Evolutionary conservation across 2,329 filamentous ascomycete genomes (phyloP).

Genomic region (Apiospora malaysiana): DNA sequence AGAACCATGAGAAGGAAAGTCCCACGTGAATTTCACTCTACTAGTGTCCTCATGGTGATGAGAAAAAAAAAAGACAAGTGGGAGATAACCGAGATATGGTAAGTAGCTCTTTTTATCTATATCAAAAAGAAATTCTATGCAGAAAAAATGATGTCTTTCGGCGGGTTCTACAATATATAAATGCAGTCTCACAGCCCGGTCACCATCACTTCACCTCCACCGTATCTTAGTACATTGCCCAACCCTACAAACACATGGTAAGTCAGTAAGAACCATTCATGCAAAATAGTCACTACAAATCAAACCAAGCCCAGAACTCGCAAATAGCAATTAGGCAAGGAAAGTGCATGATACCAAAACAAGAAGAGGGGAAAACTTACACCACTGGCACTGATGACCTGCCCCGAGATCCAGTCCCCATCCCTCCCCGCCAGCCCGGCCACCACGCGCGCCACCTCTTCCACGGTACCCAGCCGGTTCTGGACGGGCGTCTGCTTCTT

Average conservation of each 20-base stretch:
- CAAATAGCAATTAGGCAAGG: too few species aligned
- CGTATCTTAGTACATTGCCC: background rate
- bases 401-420: slow-evolving; percentile 58
- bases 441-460: slow-evolving; percentile 63
- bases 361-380: slow-evolving; percentile 37
- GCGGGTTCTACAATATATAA: too few species aligned
- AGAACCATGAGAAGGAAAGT: too few species aligned
- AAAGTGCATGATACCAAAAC: too few species aligned
- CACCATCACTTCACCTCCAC: background rate
- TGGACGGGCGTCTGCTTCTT: slow-evolving; percentile 56
- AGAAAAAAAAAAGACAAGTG: too few species aligned
- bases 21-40: too few species aligned
- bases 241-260: background rate
- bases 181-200: background rate
- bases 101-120: too few species aligned
- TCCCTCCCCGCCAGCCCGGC: slow-evolving; percentile 58
- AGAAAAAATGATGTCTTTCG: too few species aligned
- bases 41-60: too few species aligned
- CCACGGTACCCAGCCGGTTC: slow-evolving; percentile 54
- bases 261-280: background rate
- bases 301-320: background rate
- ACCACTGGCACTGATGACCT: slow-evolving; percentile 61
- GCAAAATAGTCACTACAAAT: too few species aligned
- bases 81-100: too few species aligned
- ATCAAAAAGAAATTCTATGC: too few species aligned